phyloP scores from a whole-genome alignment of 805 yeast species.

The Wickerhamomyces chaumierensis region DNA sequence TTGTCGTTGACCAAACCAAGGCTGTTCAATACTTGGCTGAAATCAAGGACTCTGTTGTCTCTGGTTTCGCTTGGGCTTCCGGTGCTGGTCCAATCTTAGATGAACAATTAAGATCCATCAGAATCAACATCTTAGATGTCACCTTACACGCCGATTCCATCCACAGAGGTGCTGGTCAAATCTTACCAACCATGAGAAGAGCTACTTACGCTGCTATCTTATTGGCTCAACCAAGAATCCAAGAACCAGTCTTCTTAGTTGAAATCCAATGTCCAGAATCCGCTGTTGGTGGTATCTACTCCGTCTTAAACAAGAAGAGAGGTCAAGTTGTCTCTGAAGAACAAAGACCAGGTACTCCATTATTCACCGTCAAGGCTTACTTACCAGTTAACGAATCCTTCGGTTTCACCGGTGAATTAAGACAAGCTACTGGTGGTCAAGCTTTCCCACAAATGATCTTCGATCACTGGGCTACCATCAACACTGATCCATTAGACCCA shows the following conservation, averaged over 20 bases:
- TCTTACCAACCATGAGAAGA: conserved; percentile 99
- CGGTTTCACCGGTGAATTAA: conserved; percentile 99
- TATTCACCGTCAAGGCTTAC: conserved; percentile 99
- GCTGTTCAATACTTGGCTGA: conserved; percentile 98
- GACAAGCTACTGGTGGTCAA: conserved; percentile 99
- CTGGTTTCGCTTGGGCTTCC: conserved; percentile 99
- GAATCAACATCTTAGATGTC: conserved; percentile 97
- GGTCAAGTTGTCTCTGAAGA: conserved; percentile 99
- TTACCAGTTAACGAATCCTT: conserved; percentile 99
- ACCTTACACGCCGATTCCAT: conserved; percentile 99
- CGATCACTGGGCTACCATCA: conserved; percentile 93
- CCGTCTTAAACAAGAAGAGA: conserved; percentile 98
- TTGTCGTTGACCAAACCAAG: conserved; percentile 99
- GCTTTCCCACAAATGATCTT: conserved; percentile 99
- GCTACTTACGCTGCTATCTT: conserved; percentile 97
- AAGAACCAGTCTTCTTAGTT: conserved; percentile 98
- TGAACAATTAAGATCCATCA: conserved; percentile 91
- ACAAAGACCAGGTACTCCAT: conserved; percentile 99
- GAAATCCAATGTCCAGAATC: conserved; percentile 99
- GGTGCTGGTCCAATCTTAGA: conserved; percentile 99
- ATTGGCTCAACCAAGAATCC: conserved; percentile 97
- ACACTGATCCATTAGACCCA: conserved; percentile 90
- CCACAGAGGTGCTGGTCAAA: conserved; percentile 99
- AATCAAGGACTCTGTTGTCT: conserved; percentile 98
- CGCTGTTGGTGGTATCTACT: conserved; percentile 99